Conservation (phyloP, 2,329 filamentous ascomycete genomes). For the Aureobasidium sp. region DNA sequence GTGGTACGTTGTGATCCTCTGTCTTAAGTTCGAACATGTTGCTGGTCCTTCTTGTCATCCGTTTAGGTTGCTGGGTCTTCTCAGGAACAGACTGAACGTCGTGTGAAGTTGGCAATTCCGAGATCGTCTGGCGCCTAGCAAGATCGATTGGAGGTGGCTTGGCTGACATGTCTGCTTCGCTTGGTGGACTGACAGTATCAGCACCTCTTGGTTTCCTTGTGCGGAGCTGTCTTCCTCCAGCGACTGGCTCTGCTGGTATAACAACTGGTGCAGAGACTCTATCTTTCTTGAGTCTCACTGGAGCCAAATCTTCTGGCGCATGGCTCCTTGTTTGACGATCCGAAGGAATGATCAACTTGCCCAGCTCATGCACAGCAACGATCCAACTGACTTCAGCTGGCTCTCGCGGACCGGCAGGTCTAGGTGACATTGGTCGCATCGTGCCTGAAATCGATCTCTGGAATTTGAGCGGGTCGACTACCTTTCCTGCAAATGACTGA, state of each 20-base stretch:
- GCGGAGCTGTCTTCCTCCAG: conserved; percentile 75
- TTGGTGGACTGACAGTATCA: conserved; percentile 40
- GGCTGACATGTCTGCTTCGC: conserved; percentile 9
- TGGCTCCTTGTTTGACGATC: conserved; percentile 81
- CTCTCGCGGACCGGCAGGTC: conserved; percentile 65
- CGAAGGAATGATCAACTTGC: conserved; percentile 81
- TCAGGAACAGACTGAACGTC: background rate
- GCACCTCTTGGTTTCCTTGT: conserved; percentile 67
- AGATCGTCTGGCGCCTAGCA: conserved; percentile 24
- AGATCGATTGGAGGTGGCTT: conserved; percentile 5
- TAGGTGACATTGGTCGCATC: conserved; percentile 42
- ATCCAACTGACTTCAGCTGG: conserved; percentile 89
- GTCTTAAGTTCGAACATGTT: background rate
- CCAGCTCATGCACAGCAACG: conserved; percentile 83
- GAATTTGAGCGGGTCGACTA: conserved; percentile 72
- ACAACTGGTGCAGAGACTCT: conserved; percentile 57
- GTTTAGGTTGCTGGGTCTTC: background rate
- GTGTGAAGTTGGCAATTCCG: conserved; percentile 18
- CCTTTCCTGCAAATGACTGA: conserved; percentile 86
- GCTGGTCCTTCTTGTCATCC: conserved; percentile 17
- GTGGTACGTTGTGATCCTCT: conserved; percentile 20
- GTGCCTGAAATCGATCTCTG: conserved; percentile 69
- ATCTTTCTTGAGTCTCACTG: conserved; percentile 65
- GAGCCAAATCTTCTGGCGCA: conserved; percentile 78
- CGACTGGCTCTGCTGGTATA: conserved; percentile 53